Evolutionary conservation across 140 eudicot species (phyloP), one percentile per base, ranked within the genome.

Genomic region (Stevia rebaudiana): DNA sequence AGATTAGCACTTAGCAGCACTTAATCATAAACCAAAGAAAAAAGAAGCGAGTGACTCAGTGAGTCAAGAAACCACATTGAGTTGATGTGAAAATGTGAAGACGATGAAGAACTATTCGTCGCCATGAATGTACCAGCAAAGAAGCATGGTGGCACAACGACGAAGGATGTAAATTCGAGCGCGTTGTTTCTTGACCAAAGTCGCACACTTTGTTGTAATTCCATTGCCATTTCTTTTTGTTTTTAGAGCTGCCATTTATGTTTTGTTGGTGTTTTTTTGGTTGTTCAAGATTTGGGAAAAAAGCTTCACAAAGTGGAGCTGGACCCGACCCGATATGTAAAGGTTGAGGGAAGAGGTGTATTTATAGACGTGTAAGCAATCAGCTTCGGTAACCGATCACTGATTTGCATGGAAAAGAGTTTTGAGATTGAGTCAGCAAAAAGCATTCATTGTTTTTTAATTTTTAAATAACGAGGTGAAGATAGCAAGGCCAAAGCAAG

Each of bases 131-230:
- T 90, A 90, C 87, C 84, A 90, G 33, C 97, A 90, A 18, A 84
- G 79, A 63, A 90, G 85, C 89, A 83, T 90, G 76, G 97, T 86
- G 68, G 97, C 97, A 70, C 97, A 90, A 42, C 97, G 92, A 24
- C 91, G 86, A 41, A 86, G 85, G 68, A 90, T 90, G 79, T 90
- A 90, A 31, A 86, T 75, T 1, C 95, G 80, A 40, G 94, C 97
- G 3, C 95, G 79, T 51, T 90, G 97, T 70, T 90, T 83, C 70
- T 83, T 90, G 12, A 90, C 87, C 67, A 90, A 67, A 16, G 90
- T 62, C 11, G 95, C 83, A 62, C 95, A 86, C 68, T 90, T 90
- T 47, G 82, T 76, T 25, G 95, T 72, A 73, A 90, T 67, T 0
- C 97, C 81, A 23, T 49, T 67, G n/a, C 84, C 70, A 51, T 75